phyloP scores from a whole-genome alignment of 345 rosid species.

The Bruguiera sexangula region DNA sequence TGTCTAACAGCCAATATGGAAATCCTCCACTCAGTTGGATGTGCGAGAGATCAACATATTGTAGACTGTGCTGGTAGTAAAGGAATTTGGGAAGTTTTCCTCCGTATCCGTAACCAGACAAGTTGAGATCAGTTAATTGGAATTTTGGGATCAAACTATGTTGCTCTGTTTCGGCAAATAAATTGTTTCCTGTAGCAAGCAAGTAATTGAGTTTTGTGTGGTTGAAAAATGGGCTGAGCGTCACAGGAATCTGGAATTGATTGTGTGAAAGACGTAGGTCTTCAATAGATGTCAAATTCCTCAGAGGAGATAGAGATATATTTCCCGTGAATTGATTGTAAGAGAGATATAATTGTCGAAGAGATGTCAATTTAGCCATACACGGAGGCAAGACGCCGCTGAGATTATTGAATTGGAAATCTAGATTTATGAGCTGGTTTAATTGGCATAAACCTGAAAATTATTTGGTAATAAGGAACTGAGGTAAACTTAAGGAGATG shows the following conservation, averaged over 20 bases:
- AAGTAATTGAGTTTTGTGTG: background rate
- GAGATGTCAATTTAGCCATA: background rate
- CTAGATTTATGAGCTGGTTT: background rate
- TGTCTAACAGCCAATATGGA: conserved; percentile 31
- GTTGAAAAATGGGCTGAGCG: background rate
- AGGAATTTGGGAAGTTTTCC: conserved; percentile 18
- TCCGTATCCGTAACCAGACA: background rate
- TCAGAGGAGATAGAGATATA: background rate
- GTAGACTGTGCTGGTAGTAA: conserved; percentile 7
- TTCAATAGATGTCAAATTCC: background rate
- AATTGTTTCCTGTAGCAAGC: background rate
- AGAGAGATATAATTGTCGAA: no score
- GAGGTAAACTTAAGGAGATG: background rate
- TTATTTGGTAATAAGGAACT: background rate
- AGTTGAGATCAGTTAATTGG: background rate
- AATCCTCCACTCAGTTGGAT: background rate
- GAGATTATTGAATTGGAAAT: background rate
- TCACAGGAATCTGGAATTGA: background rate
- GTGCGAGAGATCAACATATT: background rate
- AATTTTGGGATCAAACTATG: background rate
- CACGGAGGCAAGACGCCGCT: background rate
- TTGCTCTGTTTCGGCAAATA: background rate
- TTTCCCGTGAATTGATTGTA: background rate
- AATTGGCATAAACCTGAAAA: background rate
- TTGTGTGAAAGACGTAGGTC: background rate